A percentile compares a stretch with the other conserved stretches of the same genome.
These are phyloP conservation scores for Daphne laureola DNA, from an alignment of 441 rosid species.

Conservation along the genomic window DNA sequence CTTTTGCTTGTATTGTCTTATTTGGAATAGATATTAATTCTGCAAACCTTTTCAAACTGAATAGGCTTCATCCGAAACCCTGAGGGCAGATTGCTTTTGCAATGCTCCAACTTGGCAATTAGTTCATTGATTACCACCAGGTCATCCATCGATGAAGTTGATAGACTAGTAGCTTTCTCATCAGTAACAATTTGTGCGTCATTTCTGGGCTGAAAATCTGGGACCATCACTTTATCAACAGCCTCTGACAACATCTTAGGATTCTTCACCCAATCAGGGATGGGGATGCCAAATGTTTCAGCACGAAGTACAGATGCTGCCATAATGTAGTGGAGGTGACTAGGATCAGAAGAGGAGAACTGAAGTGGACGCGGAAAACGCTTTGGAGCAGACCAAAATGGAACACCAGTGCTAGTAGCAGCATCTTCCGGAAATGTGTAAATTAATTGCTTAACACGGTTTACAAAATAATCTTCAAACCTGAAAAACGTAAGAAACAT, in stretches of 20 bases:
- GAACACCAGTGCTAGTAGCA: slow-evolving; percentile 76
- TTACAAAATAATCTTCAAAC: slow-evolving; percentile 82
- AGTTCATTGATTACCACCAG: slow-evolving; percentile 65
- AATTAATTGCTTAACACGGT: slow-evolving; percentile 84
- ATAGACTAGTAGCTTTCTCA: slow-evolving; percentile 79
- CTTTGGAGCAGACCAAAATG: slow-evolving; percentile 99
- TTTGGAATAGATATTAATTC: not conserved
- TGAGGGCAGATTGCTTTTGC: slow-evolving; percentile 40
- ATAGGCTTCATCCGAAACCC: slow-evolving; percentile 87
- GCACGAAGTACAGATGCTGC: slow-evolving; percentile 87
- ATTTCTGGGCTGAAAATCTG: slow-evolving; percentile 77
- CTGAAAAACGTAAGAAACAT: slow-evolving; percentile 28
- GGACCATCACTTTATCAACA: slow-evolving; percentile 63
- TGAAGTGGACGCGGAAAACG: slow-evolving; percentile 80
- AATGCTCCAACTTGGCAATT: slow-evolving; percentile 45
- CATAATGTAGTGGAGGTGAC: slow-evolving; percentile 65
- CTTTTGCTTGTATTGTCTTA: no score
- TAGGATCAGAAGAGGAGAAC: slow-evolving; percentile 62
- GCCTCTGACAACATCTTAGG: slow-evolving; percentile 59
- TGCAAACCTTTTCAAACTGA: slow-evolving; percentile 88
- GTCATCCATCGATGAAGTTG: slow-evolving; percentile 75
- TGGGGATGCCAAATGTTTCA: slow-evolving; percentile 74
- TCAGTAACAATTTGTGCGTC: slow-evolving; percentile 83
- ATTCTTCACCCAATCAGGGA: slow-evolving; percentile 76
- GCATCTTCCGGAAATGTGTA: slow-evolving; percentile 96